Conservation (phyloP, 441 rosid genomes). For the Erodium moschatum region DNA sequence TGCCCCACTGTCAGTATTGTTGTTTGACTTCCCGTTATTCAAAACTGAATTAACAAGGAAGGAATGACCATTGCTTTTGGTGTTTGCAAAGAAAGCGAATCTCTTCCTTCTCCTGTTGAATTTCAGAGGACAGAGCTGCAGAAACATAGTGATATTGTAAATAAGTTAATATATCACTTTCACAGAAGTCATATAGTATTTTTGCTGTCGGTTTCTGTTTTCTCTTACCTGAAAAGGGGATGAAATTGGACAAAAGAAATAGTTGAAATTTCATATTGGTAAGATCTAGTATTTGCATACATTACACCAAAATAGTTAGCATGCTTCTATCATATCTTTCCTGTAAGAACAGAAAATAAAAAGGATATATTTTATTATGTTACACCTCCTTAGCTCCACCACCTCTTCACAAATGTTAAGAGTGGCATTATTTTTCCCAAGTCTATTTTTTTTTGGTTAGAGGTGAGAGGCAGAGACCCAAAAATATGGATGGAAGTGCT, state of each 20-base stretch:
- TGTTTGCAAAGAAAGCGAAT: conserved; percentile 17
- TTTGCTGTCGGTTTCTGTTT: background rate
- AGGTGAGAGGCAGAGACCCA: too few relatives aligned
- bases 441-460: too few relatives aligned
- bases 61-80: conserved; percentile 22
- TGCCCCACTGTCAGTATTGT: conserved; percentile 38
- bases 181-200: background rate
- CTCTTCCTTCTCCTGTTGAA: conserved; percentile 33
- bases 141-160: conserved; percentile 8
- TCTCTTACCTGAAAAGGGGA: background rate
- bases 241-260: background rate
- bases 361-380: too few relatives aligned
- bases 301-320: background rate
- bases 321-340: background rate
- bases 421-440: too few relatives aligned
- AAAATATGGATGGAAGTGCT: too few relatives aligned
- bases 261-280: background rate
- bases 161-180: background rate
- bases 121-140: conserved; percentile 34
- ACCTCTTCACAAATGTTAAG: too few relatives aligned
- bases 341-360: too few relatives aligned
- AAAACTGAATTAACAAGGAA: conserved; percentile 31
- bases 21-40: conserved; percentile 30
- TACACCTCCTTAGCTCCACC: too few relatives aligned
- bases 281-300: background rate